phyloP scores from a whole-genome alignment of 2,329 filamentous ascomycete genomes.

The Beauveria caledonica region DNA sequence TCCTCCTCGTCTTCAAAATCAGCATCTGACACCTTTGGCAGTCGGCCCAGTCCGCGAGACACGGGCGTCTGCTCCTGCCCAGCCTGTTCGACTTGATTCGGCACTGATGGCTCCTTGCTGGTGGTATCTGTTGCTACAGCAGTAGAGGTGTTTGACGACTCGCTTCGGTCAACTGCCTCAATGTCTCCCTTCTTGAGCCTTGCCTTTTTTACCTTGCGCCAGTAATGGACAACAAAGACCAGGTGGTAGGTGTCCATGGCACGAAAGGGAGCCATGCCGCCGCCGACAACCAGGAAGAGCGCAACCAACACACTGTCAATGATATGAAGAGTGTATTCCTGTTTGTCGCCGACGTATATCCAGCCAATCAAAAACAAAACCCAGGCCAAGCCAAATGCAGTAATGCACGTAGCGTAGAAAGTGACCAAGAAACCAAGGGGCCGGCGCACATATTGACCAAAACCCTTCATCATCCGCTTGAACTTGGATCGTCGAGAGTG shows the following conservation, averaged over 20 bases:
- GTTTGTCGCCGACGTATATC: slow-evolving; percentile 71
- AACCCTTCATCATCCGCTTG: slow-evolving; percentile 71
- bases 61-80: background rate
- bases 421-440: slow-evolving; percentile 79
- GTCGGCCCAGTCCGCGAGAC: background rate
- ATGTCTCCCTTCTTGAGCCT: slow-evolving; percentile 40
- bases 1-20: slow-evolving; percentile 28
- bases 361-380: slow-evolving; percentile 86
- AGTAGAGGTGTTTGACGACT: slow-evolving; percentile 9
- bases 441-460: slow-evolving; percentile 67
- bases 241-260: slow-evolving; percentile 81
- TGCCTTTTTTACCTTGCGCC: slow-evolving; percentile 28
- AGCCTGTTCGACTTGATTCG: background rate
- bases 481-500: slow-evolving; percentile 74
- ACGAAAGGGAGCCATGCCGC: slow-evolving; percentile 66
- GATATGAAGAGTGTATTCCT: slow-evolving; percentile 60
- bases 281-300: slow-evolving; percentile 62
- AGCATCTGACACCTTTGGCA: background rate
- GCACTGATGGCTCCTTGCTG: background rate
- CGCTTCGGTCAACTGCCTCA: slow-evolving; percentile 16
- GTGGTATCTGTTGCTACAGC: background rate
- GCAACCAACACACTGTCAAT: slow-evolving; percentile 66
- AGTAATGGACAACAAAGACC: slow-evolving; percentile 69
- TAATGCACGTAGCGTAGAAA: slow-evolving; percentile 74
- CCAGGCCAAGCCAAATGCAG: slow-evolving; percentile 78